These are phyloP conservation scores for Suillus cothurnatus DNA, from an alignment of 768 basidiomycete species.

Conservation along the genomic window DNA sequence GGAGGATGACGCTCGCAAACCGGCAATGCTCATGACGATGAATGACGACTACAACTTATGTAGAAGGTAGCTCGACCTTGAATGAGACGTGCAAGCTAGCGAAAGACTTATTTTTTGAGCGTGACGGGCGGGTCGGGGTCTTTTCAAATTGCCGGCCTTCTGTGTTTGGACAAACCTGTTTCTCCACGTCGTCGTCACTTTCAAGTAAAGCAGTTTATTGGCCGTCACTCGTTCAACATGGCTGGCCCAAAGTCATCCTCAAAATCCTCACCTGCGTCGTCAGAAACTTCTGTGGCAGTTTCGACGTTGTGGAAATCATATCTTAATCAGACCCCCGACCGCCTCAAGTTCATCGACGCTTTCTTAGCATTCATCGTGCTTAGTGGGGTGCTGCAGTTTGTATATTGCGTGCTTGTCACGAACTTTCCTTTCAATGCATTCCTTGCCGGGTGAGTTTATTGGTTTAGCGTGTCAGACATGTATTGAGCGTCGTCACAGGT, in stretches of 20 bases:
- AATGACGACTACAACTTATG: neutral
- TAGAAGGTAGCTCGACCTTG: constrained; percentile 5
- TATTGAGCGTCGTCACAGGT: constrained; percentile 48
- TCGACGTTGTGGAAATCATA: constrained; percentile 77
- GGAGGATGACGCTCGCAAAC: constrained; percentile 25
- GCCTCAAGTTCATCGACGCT: constrained; percentile 91
- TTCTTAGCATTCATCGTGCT: constrained; percentile 93
- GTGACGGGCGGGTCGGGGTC: constrained; percentile 15
- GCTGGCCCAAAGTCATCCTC: constrained; percentile 37
- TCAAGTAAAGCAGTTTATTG: constrained; percentile 6
- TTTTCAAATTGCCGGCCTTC: constrained; percentile 17
- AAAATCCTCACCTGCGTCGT: constrained; percentile 17
- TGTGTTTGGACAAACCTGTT: constrained; percentile 17
- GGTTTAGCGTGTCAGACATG: neutral
- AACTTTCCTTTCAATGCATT: constrained; percentile 98
- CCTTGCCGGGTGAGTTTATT: constrained; percentile 77
- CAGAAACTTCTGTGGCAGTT: constrained; percentile 37
- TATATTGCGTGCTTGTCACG: constrained; percentile 88
- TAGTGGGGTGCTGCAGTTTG: constrained; percentile 87
- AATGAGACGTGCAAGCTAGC: constrained; percentile 1
- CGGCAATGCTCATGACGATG: constrained; percentile 24
- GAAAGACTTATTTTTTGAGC: constrained; percentile 15
- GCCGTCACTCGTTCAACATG: constrained; percentile 31
- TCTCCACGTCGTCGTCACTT: constrained; percentile 23
- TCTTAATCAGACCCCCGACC: constrained; percentile 70